These are phyloP conservation scores for Benincasa hispida DNA, from an alignment of 306 rosid species.

Conservation along the genomic window DNA sequence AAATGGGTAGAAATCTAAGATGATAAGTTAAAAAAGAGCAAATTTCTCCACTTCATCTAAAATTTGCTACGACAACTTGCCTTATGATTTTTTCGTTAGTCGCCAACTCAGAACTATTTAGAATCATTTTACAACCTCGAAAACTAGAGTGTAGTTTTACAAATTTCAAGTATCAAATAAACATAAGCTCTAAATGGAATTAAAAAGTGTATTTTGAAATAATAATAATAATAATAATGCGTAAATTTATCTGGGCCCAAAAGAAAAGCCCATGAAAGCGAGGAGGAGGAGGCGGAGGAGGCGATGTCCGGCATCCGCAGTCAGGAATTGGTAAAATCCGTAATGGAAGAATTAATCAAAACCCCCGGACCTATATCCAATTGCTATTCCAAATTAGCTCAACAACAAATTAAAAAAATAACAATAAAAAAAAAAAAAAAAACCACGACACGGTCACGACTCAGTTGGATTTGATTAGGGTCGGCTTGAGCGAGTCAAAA, in stretches of 20 bases:
- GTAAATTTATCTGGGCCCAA: neutral
- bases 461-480: neutral
- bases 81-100: no score
- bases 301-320: neutral
- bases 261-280: neutral
- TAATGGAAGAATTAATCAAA: neutral
- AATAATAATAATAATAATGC: no score
- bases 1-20: no score
- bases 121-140: no score
- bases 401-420: neutral
- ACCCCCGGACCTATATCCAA: neutral
- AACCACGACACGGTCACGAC: neutral
- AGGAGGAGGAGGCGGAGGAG: neutral
- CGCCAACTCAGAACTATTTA: no score
- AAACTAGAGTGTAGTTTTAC: no score
- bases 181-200: no score
- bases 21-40: no score
- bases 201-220: no score
- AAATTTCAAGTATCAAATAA: no score
- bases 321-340: neutral
- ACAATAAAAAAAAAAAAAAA: neutral
- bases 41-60: no score
- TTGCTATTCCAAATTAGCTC: neutral
- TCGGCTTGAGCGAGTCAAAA: slow-evolving; percentile 26
- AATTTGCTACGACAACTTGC: no score